A percentile compares a stretch with the other conserved stretches of the same genome.
Conservation (phyloP, 2,329 filamentous ascomycete genomes). For the Botryotinia globosa region DNA sequence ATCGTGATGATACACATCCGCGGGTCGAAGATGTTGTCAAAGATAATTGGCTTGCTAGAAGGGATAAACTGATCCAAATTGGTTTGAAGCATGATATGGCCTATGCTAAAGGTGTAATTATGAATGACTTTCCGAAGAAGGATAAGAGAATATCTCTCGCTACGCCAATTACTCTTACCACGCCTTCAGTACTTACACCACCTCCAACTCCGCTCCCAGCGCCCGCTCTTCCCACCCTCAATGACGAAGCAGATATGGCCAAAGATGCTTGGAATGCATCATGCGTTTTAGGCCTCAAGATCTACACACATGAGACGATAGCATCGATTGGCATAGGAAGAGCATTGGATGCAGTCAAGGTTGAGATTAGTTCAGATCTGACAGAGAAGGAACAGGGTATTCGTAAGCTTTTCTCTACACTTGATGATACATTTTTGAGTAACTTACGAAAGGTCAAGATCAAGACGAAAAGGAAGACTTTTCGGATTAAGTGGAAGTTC, state of each 20-base stretch:
- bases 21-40: conserved; percentile 49
- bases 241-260: not conserved
- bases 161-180: not conserved
- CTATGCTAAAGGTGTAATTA: conserved; percentile 50
- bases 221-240: not conserved
- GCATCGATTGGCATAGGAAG: not conserved
- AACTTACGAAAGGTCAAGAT: conserved; percentile 3
- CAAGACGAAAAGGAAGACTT: not conserved
- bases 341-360: not conserved
- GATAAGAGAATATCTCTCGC: not conserved
- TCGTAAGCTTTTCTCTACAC: not conserved
- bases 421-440: not conserved
- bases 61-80: conserved; percentile 54
- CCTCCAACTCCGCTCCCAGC: not conserved
- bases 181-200: not conserved
- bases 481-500: not conserved
- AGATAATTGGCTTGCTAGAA: conserved; percentile 48
- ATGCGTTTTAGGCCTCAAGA: not conserved
- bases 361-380: not conserved
- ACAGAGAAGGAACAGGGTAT: not conserved
- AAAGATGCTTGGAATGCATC: conserved; percentile 6
- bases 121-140: not conserved
- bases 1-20: conserved; percentile 42
- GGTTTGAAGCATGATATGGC: conserved; percentile 57
- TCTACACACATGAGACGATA: conserved; percentile 1